phyloP scores from a whole-genome alignment of 116 monocot species.

The Cymodocea nodosa region DNA sequence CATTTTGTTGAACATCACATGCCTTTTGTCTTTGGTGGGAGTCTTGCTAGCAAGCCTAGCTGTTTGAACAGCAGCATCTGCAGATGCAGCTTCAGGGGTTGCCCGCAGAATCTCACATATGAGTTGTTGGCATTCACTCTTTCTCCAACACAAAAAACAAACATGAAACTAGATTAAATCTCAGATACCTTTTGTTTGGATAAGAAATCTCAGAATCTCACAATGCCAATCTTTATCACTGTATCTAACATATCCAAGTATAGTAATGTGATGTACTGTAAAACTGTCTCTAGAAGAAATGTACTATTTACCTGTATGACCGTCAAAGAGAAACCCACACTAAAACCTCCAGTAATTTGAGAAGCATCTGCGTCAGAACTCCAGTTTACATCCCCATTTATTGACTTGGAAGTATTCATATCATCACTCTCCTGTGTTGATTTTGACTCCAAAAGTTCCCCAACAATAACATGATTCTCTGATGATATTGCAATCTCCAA shows the following conservation, averaged over 20 bases:
- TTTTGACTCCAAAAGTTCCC: constrained; percentile 88
- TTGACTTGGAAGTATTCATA: constrained; percentile 38
- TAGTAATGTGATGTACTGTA: no score
- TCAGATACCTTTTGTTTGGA: not conserved
- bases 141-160: constrained; percentile 12
- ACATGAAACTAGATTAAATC: not conserved
- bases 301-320: constrained; percentile 68
- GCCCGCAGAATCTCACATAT: constrained; percentile 94
- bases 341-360: constrained; percentile 86
- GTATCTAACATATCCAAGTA: no score
- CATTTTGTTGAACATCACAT: constrained; percentile 2
- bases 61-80: constrained; percentile 97
- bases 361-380: constrained; percentile 70
- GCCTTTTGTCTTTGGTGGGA: constrained; percentile 84
- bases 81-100: constrained; percentile 96
- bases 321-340: constrained; percentile 70
- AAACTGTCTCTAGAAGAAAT: not conserved
- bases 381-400: constrained; percentile 58
- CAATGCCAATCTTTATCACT: no score
- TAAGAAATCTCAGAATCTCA: no score
- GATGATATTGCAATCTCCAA: constrained; percentile 14
- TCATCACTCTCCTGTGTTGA: constrained; percentile 49
- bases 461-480: constrained; percentile 93
- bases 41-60: constrained; percentile 83
- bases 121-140: constrained; percentile 99